Base-by-base conservation (phyloP, 495 filamentous ascomycete genomes). In the Talaromyces adpressus region DNA sequence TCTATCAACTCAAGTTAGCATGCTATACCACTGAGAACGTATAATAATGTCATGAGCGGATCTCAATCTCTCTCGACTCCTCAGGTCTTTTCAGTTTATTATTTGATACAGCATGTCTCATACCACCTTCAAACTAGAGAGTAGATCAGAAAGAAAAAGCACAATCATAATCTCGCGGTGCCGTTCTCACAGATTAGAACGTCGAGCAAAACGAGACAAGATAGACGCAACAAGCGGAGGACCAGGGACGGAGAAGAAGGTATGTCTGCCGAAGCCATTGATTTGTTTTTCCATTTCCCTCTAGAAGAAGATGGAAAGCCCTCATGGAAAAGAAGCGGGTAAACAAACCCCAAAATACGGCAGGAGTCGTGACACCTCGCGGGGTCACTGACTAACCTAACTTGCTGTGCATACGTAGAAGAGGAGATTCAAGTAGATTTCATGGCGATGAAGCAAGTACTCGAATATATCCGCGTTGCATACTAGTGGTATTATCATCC, bases 61-160 rank as follows among this genome's bases (percentile, higher is more conserved):
- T 54, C 51, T 54, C 51, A 54, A 54, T 58, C n/a, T 39, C 16
- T 36, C 34, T 36, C 18, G 64, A 20, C 74, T 80, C 75, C 82
- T 85, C 83, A 85, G 83, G 73, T 82, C 82, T 85, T 85, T 85
- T 83, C 80, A 83, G 77, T 85, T 78, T 77, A 70, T 36, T 59
- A 49, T 71, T 72, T 67, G 70, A 70, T 18, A 58, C 56, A 58
- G 79, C 82, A 67, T 84, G 80, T 84, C 78, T 56, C 77, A 67
- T 62, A 62, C 56, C 62, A 62, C 56, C 74, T 70, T 11, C 23
- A 20, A 51, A 52, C 16, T 29, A 53, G 41, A 32, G 25, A 49
- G 22, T 7, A 29, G 58, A 47, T 47, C 18, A 53, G 27, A 34
- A 27, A 36, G 60, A 47, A 52, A 32, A 51, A 65, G 51, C 66